Percentiles rank a stretch among this genome's conserved stretches.
These are phyloP conservation scores for Coemansia sp. DNA, from an alignment of 192 early-diverging fungal species.

Conservation along the genomic window DNA sequence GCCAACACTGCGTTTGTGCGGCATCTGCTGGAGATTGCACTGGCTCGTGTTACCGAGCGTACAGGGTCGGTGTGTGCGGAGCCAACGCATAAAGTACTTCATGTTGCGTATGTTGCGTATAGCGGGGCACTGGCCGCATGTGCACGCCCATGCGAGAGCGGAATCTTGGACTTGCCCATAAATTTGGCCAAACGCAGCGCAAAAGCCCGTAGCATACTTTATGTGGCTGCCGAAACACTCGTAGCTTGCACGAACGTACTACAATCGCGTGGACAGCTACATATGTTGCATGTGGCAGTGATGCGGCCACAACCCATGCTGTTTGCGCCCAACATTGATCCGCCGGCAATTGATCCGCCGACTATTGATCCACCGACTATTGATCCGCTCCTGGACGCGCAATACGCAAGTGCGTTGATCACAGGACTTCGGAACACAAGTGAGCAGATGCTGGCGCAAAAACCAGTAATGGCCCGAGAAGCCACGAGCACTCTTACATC, in stretches of 20 bases:
- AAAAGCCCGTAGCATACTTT: constrained; percentile 20
- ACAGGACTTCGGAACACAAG: constrained; percentile 16
- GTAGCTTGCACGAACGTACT: constrained; percentile 22
- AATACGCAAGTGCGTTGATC: constrained; percentile 7
- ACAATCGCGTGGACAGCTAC: not conserved
- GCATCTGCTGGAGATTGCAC: constrained; percentile 28
- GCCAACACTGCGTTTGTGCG: constrained; percentile 23
- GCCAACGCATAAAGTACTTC: constrained; percentile 8
- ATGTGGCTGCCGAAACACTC: constrained; percentile 27
- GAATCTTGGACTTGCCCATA: constrained; percentile 8
- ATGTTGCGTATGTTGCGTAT: constrained; percentile 27
- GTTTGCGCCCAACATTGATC: not conserved
- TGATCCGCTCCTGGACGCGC: not conserved
- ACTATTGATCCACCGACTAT: no score
- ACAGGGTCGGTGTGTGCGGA: not conserved
- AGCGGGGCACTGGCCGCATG: constrained; percentile 20
- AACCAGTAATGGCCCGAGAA: constrained; percentile 20
- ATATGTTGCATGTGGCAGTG: constrained; percentile 12
- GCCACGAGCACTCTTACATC: constrained; percentile 9
- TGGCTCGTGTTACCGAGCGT: constrained; percentile 20
- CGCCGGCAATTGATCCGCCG: not conserved
- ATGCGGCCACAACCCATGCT: constrained; percentile 8
- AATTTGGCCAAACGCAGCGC: constrained; percentile 11
- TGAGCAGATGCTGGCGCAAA: constrained; percentile 12
- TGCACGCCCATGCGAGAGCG: not conserved